phyloP scores from a whole-genome alignment of 83 land plant species.

The Isoetes engelmannii region DNA sequence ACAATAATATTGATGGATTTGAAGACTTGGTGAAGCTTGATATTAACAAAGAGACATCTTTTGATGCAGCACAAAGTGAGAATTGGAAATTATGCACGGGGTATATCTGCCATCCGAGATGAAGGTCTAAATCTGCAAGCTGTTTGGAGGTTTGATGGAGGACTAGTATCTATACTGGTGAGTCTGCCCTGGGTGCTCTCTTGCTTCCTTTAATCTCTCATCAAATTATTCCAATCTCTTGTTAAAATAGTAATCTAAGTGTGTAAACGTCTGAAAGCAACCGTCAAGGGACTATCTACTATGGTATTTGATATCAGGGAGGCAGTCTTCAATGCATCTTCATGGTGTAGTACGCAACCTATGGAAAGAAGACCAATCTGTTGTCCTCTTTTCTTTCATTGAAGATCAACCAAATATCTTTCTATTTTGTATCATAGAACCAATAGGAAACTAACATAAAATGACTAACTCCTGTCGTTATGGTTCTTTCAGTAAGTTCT shows the following conservation, averaged over 20 bases:
- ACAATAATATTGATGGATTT: not conserved
- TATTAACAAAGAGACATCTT: too few relatives aligned
- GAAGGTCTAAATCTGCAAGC: constrained; percentile 78
- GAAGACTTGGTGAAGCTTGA: too few relatives aligned
- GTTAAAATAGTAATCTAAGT: too few relatives aligned
- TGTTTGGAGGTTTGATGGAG: constrained; percentile 70
- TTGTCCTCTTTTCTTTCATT: too few relatives aligned
- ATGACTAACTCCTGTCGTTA: not conserved
- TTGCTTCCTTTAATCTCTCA: not conserved
- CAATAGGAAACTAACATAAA: not conserved
- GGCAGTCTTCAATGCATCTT: not conserved
- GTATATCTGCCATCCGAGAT: constrained; percentile 38
- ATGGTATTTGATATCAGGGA: not conserved
- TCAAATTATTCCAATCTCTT: too few relatives aligned
- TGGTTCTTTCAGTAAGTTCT: not conserved
- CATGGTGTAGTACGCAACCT: not conserved
- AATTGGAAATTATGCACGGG: constrained; percentile 66
- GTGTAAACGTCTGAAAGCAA: too few relatives aligned
- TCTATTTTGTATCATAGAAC: too few relatives aligned
- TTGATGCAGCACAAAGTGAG: constrained; percentile 68
- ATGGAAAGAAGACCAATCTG: too few relatives aligned
- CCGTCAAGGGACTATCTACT: too few relatives aligned
- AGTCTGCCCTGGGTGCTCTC: constrained; percentile 10
- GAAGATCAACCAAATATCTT: too few relatives aligned
- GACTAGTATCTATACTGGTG: constrained; percentile 58